phyloP scores from a whole-genome alignment of 805 yeast species.

The Lipomyces kockii region DNA sequence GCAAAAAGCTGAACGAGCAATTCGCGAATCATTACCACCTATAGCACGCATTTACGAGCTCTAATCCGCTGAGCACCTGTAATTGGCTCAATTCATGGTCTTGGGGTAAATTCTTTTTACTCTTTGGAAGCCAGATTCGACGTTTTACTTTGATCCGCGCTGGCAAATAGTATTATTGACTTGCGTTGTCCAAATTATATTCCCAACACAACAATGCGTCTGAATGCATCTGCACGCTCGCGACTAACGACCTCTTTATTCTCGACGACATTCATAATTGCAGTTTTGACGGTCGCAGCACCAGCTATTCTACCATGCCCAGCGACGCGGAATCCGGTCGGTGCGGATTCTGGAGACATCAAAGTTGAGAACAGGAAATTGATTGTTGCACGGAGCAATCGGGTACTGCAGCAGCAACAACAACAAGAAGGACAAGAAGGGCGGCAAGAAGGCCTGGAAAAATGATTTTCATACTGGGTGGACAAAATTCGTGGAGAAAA shows the following conservation, averaged over 20 bases:
- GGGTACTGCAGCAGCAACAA: neutral
- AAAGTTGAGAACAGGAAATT: constrained; percentile 12
- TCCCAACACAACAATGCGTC: constrained; percentile 49
- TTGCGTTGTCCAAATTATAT: neutral
- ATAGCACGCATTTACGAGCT: neutral
- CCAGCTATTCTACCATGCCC: constrained; percentile 49
- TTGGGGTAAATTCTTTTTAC: neutral
- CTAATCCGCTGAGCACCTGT: neutral
- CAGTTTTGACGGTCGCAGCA: constrained; percentile 65
- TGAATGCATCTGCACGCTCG: constrained; percentile 62
- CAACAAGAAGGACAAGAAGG: neutral
- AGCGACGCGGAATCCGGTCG: constrained; percentile 34
- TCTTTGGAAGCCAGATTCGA: neutral
- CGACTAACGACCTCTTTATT: constrained; percentile 67
- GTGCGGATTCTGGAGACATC: constrained; percentile 28
- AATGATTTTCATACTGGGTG: neutral
- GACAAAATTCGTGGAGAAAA: neutral
- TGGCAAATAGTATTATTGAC: neutral
- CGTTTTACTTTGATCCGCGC: neutral
- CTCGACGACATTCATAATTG: constrained; percentile 74
- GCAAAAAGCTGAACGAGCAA: no score
- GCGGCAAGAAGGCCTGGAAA: neutral
- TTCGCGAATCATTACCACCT: no score
- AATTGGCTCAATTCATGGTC: neutral
- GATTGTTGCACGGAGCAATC: constrained; percentile 9